A percentile compares a stretch with the other conserved stretches of the same genome.
These are phyloP conservation scores for Diospyros lotus DNA, from an alignment of 148 eudicot species.

Conservation along the genomic window DNA sequence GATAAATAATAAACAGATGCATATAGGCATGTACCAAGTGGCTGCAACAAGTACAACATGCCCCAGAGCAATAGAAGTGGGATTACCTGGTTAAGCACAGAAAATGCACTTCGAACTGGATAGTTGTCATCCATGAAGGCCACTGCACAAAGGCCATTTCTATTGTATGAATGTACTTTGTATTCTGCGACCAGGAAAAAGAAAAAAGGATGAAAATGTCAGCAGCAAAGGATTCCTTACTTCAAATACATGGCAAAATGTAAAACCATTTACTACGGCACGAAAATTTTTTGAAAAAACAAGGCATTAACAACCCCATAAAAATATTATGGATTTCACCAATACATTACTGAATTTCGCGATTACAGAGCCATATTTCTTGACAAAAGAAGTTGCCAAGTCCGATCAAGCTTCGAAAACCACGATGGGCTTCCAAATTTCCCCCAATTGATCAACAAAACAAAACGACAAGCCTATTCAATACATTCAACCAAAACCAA, in stretches of 20 bases:
- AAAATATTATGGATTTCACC: neutral
- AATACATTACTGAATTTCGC: neutral
- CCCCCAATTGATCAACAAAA: no score
- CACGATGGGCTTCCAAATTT: neutral
- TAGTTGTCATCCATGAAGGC: conserved; percentile 98
- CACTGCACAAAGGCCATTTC: conserved; percentile 79
- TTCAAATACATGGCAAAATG: no score
- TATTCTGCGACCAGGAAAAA: conserved; percentile 45
- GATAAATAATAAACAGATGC: neutral
- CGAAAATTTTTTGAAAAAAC: no score
- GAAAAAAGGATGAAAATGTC: no score
- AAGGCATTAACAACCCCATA: no score
- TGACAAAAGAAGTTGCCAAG: neutral
- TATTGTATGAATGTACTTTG: conserved; percentile 89
- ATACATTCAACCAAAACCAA: neutral
- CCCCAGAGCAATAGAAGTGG: neutral
- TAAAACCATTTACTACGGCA: no score
- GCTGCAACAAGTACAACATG: neutral
- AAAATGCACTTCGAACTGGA: conserved; percentile 88
- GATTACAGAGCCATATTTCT: neutral
- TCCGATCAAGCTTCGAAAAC: neutral
- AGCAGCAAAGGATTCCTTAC: no score
- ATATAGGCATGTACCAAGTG: neutral
- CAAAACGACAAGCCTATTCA: neutral
- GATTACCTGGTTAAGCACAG: conserved; percentile 62